Evolutionary conservation across 129 eudicot genomes (phyloP).

Genomic region (Chrysanthemum seticuspe): DNA sequence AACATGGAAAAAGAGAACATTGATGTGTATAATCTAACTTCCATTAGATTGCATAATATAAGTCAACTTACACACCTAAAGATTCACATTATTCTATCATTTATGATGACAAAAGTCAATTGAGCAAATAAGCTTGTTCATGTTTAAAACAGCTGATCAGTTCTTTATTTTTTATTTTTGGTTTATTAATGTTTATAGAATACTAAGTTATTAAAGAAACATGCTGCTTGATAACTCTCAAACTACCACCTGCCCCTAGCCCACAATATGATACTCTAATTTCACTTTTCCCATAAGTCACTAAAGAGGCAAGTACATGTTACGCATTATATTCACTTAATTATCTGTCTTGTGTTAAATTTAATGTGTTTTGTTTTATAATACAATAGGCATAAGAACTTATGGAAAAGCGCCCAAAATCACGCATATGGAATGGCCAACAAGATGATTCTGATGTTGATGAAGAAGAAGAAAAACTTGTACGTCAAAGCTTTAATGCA

Average conservation of each 20-base stretch:
- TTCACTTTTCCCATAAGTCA: constrained; percentile 55
- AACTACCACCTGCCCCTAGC: constrained; percentile 79
- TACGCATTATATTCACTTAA: neutral
- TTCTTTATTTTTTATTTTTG: neutral
- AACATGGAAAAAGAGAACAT: too few species aligned
- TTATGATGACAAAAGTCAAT: too few species aligned
- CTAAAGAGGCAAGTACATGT: constrained; percentile 57
- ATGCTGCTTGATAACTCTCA: constrained; percentile 84
- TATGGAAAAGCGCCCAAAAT: constrained; percentile 69
- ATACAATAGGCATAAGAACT: constrained; percentile 51
- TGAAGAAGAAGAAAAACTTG: constrained; percentile 42
- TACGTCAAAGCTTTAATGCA: constrained; percentile 35
- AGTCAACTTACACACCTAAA: too few species aligned
- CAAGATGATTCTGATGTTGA: constrained; percentile 70
- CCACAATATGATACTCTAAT: constrained; percentile 57
- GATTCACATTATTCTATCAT: too few species aligned
- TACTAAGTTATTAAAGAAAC: constrained; percentile 41
- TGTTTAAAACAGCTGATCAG: too few species aligned
- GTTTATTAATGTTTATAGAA: neutral
- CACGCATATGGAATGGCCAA: constrained; percentile 80
- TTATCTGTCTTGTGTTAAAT: neutral
- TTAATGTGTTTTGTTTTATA: neutral
- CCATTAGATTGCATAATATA: too few species aligned
- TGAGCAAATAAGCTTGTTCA: too few species aligned
- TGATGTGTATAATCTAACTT: too few species aligned